Evolutionary conservation across 108 stramenopile genomes (phyloP), one percentile per base, ranked within the genome.

Genomic region (Fragilaria radians): DNA sequence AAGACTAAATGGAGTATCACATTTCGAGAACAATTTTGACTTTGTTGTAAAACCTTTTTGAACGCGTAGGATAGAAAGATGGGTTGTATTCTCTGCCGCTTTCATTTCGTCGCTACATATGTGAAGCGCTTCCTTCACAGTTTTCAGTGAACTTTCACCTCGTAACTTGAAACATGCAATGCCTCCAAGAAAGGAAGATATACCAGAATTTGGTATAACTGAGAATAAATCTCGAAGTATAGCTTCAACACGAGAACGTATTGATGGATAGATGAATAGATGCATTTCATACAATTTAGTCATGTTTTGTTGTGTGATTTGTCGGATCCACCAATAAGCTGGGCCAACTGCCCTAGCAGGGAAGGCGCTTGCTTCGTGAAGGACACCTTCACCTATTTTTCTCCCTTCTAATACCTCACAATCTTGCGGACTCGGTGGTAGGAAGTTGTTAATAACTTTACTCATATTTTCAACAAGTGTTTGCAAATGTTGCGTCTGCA

Each of bases 331-430:
- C 67, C 70, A 70, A n/a, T 11, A 0, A 28, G 54, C 53, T 28
- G 74, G 74, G 22, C 80, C 80, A 56, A 81, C 70, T 1, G 72
- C 71, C 4, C 52, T 48, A 4, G 14, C 14, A 5, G 80, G 80
- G 49, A 76, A 70, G 18, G 57, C 50, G 62, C 70, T 69, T n/a
- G 55, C 22, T 31, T 32, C 52, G 66, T 76, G 49, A 9, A 73
- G 1, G 33, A 70, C 55, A 17, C 71, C 71, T 28, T 68, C 51
- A 19, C 62, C 61, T 18, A 62, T 52, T 9, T 27, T 52, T n/a
- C 32, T 47, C 29, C 29, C 31, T 7, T 46, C 17, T 9, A 67
- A 32, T n/a, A 58, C 14, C 17, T 33, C 62, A 36, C 21, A 42
- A 22, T 34, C n/a, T 59, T 51, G 27, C 9, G 28, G 25, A 2